Evolutionary conservation across 2,329 filamentous ascomycete species (phyloP).

Genomic region (Atkinsonella hypoxylon): DNA sequence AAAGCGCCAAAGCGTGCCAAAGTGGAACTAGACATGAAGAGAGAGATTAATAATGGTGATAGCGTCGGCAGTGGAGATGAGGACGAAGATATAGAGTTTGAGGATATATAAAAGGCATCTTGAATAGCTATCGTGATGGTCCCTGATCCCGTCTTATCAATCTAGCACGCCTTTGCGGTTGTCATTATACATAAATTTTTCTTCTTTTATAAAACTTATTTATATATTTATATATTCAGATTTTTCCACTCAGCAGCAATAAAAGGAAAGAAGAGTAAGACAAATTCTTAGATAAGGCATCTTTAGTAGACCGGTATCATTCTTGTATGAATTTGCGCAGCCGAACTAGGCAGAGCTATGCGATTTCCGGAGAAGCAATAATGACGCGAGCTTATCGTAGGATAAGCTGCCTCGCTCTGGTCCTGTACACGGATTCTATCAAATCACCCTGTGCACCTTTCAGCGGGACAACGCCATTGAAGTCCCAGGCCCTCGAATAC

Average conservation of each 20-base stretch:
- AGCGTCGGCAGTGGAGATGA: slow-evolving; percentile 37
- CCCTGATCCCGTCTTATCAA: neutral
- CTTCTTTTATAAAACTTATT: neutral
- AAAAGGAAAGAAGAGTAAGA: too few relatives aligned
- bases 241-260: neutral
- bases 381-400: too few relatives aligned
- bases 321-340: too few relatives aligned
- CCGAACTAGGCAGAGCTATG: too few relatives aligned
- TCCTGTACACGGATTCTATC: neutral
- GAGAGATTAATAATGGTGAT: slow-evolving; percentile 25
- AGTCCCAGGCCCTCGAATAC: slow-evolving; percentile 71
- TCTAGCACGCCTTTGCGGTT: neutral
- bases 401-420: neutral
- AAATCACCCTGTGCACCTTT: slow-evolving; percentile 53
- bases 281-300: too few relatives aligned
- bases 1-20: slow-evolving; percentile 34
- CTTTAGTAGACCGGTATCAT: too few relatives aligned
- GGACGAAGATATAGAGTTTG: slow-evolving; percentile 46
- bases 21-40: slow-evolving; percentile 39
- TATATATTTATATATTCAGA: neutral
- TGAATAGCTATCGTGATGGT: neutral
- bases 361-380: too few relatives aligned
- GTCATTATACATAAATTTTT: too few relatives aligned
- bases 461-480: slow-evolving; percentile 50
- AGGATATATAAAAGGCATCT: slow-evolving; percentile 33